Conservation (phyloP, 2,329 filamentous ascomycete species). For the Aspergillus sp. region DNA sequence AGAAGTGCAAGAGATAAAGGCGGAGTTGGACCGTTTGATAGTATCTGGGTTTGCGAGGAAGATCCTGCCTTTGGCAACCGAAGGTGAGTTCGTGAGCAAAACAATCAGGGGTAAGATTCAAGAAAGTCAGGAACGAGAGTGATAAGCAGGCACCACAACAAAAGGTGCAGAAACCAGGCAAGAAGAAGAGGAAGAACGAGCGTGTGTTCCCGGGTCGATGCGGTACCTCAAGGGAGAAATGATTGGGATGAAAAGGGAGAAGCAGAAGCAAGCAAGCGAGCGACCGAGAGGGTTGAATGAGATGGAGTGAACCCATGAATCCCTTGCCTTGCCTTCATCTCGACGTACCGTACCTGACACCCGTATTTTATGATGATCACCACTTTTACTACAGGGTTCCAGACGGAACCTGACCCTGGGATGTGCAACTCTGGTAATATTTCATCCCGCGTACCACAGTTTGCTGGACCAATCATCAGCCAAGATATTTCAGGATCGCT, state of each 20-base stretch:
- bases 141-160: constrained; percentile 9
- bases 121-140: constrained; percentile 11
- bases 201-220: constrained; percentile 18
- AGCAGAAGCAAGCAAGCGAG: constrained; percentile 15
- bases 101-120: constrained; percentile 8
- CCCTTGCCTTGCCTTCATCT: constrained; percentile 3
- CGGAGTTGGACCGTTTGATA: neutral
- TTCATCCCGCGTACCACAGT: constrained; percentile 22
- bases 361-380: neutral
- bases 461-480: constrained; percentile 18
- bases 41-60: neutral
- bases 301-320: constrained; percentile 11
- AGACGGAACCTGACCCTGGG: constrained; percentile 23
- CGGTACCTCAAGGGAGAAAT: constrained; percentile 18
- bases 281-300: constrained; percentile 4
- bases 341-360: constrained; percentile 2
- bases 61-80: constrained; percentile 1
- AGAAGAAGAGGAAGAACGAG: constrained; percentile 18
- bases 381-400: constrained; percentile 10
- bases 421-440: constrained; percentile 22
- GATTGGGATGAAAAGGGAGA: constrained; percentile 11
- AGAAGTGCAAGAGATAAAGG: neutral
- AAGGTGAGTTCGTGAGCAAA: neutral
- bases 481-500: constrained; percentile 11
- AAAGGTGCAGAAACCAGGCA: constrained; percentile 13